These are phyloP conservation scores for Candida frijolesensis DNA, from an alignment of 1,139 yeast genomes.

Conservation along the genomic window DNA sequence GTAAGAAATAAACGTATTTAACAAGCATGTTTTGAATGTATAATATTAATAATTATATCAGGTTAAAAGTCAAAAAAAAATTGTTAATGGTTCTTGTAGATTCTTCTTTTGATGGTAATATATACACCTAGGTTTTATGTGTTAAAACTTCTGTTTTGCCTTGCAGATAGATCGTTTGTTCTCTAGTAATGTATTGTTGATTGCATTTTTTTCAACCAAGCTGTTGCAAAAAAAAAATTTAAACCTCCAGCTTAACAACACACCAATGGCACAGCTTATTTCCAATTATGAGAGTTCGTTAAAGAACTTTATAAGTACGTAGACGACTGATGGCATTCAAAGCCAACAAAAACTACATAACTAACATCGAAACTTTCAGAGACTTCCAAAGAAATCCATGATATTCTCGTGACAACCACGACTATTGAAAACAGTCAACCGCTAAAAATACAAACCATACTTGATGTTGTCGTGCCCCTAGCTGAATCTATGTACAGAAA, in stretches of 20 bases:
- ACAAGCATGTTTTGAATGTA: conserved; percentile 18
- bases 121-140: conserved; percentile 1
- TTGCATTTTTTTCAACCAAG: neutral
- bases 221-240: conserved; percentile 8
- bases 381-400: conserved; percentile 13
- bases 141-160: neutral
- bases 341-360: neutral
- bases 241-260: neutral
- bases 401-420: conserved; percentile 5
- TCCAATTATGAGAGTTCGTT: conserved; percentile 12
- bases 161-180: neutral
- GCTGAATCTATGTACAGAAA: conserved; percentile 13
- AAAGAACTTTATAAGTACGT: conserved; percentile 14
- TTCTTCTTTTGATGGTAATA: conserved; percentile 5
- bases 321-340: neutral
- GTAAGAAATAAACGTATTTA: conserved; percentile 35
- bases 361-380: conserved; percentile 7
- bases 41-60: conserved; percentile 13
- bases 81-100: conserved; percentile 6
- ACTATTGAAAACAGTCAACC: conserved; percentile 6
- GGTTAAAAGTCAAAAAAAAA: conserved; percentile 4
- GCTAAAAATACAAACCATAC: conserved; percentile 10
- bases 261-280: conserved; percentile 12
- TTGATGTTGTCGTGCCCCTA: conserved; percentile 12
- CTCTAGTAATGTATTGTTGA: no score